Evolutionary conservation across 2,329 filamentous ascomycete genomes (phyloP).

Genomic region (Remersonia thermophila): DNA sequence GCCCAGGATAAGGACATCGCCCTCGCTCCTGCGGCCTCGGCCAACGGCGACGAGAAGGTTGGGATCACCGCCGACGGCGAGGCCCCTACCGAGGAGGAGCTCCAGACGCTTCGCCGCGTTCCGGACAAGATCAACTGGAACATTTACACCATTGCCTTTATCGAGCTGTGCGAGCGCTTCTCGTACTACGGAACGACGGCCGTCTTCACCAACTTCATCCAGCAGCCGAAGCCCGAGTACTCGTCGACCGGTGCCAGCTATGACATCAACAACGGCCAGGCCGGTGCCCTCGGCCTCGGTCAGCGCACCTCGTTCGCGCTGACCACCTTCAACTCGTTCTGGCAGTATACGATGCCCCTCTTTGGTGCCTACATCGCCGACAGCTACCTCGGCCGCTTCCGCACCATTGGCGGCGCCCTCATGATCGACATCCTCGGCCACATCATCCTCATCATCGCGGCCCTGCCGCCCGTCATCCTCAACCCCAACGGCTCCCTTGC

Average conservation of each 20-base stretch:
- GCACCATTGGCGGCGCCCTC: conserved; percentile 53
- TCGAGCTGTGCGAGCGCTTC: conserved; percentile 61
- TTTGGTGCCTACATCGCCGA: conserved; percentile 38
- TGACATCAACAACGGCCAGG: conserved; percentile 22
- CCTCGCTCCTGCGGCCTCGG: conserved; percentile 4
- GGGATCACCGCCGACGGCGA: conserved; percentile 9
- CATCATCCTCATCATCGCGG: conserved; percentile 51
- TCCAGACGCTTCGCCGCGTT: conserved; percentile 39
- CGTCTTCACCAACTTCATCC: conserved; percentile 55
- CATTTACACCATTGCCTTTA: conserved; percentile 51
- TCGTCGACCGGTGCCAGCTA: conserved; percentile 40
- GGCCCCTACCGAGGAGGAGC: conserved; percentile 37
- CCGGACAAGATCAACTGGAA: conserved; percentile 45
- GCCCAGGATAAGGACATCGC: conserved; percentile 10
- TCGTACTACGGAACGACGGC: conserved; percentile 58
- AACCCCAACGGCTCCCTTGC: conserved; percentile 43
- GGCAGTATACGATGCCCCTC: conserved; percentile 48
- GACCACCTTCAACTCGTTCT: conserved; percentile 37
- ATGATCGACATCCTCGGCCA: conserved; percentile 52
- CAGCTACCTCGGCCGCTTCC: conserved; percentile 54
- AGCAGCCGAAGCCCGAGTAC: conserved; percentile 40
- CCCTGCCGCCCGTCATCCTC: conserved; percentile 50
- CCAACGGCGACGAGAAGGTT: conserved; percentile 5
- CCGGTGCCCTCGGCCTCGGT: conserved; percentile 42
- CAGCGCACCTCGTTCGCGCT: conserved; percentile 20